Base-by-base conservation (phyloP, 169 alveolate genomes). In the Babesia bovis region DNA sequence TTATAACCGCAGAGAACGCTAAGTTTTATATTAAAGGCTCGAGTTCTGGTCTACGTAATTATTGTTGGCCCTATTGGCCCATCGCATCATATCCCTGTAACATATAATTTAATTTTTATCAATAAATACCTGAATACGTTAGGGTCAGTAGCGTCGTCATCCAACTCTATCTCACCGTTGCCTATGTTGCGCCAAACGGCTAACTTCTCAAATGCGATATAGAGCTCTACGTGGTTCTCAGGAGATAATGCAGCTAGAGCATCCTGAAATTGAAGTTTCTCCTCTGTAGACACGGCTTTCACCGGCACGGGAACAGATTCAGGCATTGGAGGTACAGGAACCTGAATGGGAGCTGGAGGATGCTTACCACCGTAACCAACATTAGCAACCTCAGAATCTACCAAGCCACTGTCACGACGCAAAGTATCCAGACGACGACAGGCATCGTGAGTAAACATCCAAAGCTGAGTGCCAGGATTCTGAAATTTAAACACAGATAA, bases 181-280 rank as follows among this genome's bases (percentile, higher is more conserved):
- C 90, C 93, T 30, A 88, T 75, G 42, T 81, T 84, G 41, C 78
- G 77, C 93, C 93, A 88, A 13, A 81, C 89, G n/a, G 93, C 93
- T 41, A 68, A 66, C 38, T 71, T 65, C 56, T 88, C 90, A 66
- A 88, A 88, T 65, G 84, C 85, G 40, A 84, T 69, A 71, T 66
- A 88, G 9, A 88, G 82, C 87, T 74, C 83, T 23, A 85, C 61
- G 26, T 73, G 90, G 35, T 25, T 55, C 1, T 76, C 83, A 36
- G 52, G 75, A 42, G 68, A 42, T 25, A 75, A 78, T 13, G 65
- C 33, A 23, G 51, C 35, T 19, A 67, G 70, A 23, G 33, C 52
- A 10, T 70, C 84, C 19, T 71, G 70, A 66, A 81, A 81, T 47
- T 81, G 81, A 32, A 61, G 28, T 32, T 66, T 63, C 52, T 81